phyloP scores from a whole-genome alignment of 176 grass and related monocot genomes.

The Musa acuminata region DNA sequence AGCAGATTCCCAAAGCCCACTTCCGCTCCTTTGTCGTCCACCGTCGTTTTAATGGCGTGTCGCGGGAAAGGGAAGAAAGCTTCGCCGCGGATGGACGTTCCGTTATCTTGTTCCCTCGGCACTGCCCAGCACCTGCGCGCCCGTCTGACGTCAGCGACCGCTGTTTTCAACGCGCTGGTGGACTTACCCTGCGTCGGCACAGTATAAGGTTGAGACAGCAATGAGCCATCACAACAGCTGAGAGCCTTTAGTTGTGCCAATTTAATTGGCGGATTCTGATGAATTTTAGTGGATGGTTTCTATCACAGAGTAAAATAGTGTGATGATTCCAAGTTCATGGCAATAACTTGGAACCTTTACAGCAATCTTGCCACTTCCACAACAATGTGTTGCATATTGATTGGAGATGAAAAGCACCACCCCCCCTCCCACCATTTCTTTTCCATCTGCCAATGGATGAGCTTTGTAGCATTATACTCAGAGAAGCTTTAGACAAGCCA shows the following conservation, averaged over 20 bases:
- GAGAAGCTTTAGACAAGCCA: too few species aligned
- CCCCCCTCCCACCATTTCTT: background rate
- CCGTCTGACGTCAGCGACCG: background rate
- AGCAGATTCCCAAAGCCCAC: background rate
- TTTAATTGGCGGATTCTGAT: too few species aligned
- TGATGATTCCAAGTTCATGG: background rate
- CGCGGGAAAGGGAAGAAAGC: background rate
- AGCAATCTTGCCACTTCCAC: too few species aligned
- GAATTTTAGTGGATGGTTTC: too few species aligned
- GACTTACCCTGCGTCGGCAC: too few species aligned
- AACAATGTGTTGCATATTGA: background rate
- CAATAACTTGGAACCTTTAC: background rate
- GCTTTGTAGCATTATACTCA: too few species aligned
- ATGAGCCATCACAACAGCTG: too few species aligned
- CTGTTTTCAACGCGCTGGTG: background rate
- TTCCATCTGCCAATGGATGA: background rate
- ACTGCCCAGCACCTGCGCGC: background rate
- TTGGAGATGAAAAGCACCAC: background rate
- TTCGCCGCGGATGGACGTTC: background rate
- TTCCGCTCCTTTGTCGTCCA: background rate
- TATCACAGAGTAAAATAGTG: too few species aligned
- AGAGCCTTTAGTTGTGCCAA: too few species aligned
- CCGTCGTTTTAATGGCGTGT: constrained; percentile 7
- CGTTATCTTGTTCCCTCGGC: background rate
- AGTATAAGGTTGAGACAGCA: too few species aligned